A percentile compares a stretch with the other conserved stretches of the same genome.
phyloP scores from a whole-genome alignment of 345 rosid genomes.

The Eucalyptus globulus region DNA sequence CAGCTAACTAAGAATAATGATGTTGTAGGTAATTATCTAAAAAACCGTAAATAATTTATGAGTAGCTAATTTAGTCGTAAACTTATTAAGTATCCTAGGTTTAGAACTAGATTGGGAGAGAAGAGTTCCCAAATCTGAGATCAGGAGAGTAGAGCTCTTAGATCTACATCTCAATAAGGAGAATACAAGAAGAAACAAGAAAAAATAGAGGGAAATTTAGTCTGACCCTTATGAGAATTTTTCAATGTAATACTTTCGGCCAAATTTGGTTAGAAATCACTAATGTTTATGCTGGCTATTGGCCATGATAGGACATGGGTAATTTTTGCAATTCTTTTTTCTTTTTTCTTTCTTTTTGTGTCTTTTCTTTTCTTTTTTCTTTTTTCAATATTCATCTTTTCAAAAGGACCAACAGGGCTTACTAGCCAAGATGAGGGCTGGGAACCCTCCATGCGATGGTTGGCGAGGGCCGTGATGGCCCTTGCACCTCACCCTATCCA shows the following conservation, averaged over 20 bases:
- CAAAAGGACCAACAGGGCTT: accelerated
- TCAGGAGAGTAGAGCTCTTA: neutral
- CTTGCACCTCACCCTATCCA: neutral
- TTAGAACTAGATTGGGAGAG: neutral
- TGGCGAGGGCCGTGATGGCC: accelerated
- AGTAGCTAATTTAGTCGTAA: neutral
- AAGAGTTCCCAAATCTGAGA: neutral
- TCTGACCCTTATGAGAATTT: neutral
- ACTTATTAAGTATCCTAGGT: neutral
- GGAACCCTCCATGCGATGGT: neutral
- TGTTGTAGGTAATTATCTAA: neutral
- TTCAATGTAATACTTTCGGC: neutral
- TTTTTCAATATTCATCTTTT: neutral
- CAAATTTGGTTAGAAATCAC: neutral
- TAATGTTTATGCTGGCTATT: neutral
- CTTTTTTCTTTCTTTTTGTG: accelerated
- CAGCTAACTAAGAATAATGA: neutral
- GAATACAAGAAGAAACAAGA: neutral
- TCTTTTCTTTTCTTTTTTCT: neutral
- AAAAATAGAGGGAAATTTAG: neutral
- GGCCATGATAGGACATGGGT: neutral
- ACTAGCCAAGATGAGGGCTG: neutral
- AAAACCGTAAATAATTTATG: neutral
- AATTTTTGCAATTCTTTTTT: neutral
- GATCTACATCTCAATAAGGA: neutral